These are phyloP conservation scores for Pueraria montana DNA, from an alignment of 306 rosid genomes.

Conservation along the genomic window DNA sequence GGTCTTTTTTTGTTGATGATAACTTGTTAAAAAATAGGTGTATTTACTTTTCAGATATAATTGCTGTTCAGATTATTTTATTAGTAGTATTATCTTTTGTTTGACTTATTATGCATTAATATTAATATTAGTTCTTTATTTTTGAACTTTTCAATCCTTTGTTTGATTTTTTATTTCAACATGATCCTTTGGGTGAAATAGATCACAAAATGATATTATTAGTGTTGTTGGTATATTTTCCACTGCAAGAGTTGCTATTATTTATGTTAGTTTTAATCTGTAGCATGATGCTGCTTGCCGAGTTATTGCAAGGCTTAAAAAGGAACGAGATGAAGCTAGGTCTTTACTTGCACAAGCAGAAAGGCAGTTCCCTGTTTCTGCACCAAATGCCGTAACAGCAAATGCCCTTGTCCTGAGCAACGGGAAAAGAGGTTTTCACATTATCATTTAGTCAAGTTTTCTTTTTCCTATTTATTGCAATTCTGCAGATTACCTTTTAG, in stretches of 20 bases:
- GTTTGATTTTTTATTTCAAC: neutral
- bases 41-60: neutral
- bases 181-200: slow-evolving; percentile 10
- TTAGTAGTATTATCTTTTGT: neutral
- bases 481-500: neutral
- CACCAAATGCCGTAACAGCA: slow-evolving; percentile 55
- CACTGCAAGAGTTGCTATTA: slow-evolving; percentile 12
- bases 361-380: slow-evolving; percentile 68
- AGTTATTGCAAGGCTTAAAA: slow-evolving; percentile 90
- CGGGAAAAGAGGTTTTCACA: slow-evolving; percentile 83
- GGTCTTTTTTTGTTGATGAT: neutral
- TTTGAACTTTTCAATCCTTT: neutral
- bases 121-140: neutral
- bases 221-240: slow-evolving; percentile 10
- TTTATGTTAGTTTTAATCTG: slow-evolving; percentile 46
- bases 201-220: neutral
- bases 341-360: slow-evolving; percentile 88
- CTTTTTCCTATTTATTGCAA: neutral
- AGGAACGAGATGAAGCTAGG: slow-evolving; percentile 94
- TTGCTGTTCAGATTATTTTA: neutral
- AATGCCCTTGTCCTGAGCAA: slow-evolving; percentile 74
- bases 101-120: slow-evolving; percentile 27
- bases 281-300: slow-evolving; percentile 99
- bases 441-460: slow-evolving; percentile 4
- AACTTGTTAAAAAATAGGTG: neutral